phyloP scores from a whole-genome alignment of 2,329 filamentous ascomycete species.

The Pseudomassariella vexata region DNA sequence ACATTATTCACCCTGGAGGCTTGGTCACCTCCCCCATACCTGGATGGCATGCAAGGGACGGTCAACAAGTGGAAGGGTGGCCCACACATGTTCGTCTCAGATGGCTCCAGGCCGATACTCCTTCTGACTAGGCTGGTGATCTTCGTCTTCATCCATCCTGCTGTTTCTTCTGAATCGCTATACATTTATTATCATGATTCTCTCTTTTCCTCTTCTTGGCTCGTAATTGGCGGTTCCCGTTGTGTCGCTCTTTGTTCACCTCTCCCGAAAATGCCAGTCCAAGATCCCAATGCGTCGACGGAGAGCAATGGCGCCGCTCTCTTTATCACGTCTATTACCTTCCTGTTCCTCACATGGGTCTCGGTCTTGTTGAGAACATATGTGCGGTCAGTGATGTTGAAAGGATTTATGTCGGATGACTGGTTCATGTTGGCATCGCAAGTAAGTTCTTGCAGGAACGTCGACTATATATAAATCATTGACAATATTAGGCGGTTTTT shows the following conservation, averaged over 20 bases:
- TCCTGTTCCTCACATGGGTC: conserved; percentile 26
- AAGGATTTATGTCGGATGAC: conserved; percentile 41
- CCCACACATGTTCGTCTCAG: too few relatives aligned
- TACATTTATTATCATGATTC: too few relatives aligned
- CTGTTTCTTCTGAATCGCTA: too few relatives aligned
- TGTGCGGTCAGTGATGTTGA: conserved; percentile 22
- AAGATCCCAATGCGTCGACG: conserved; percentile 23
- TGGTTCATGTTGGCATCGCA: conserved; percentile 47
- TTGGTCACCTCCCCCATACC: too few relatives aligned
- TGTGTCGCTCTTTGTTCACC: too few relatives aligned
- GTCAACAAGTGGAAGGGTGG: too few relatives aligned
- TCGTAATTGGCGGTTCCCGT: not conserved
- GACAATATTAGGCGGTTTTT: conserved; percentile 32
- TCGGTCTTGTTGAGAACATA: conserved; percentile 22
- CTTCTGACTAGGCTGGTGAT: too few relatives aligned
- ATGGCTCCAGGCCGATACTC: too few relatives aligned
- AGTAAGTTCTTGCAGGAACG: conserved; percentile 23
- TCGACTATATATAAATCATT: conserved; percentile 4
- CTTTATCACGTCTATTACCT: conserved; percentile 27
- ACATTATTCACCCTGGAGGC: too few relatives aligned
- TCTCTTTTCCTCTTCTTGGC: not conserved
- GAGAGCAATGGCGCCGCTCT: conserved; percentile 24
- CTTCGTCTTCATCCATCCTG: too few relatives aligned
- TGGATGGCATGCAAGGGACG: too few relatives aligned
- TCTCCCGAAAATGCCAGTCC: conserved; percentile 18